Conservation (phyloP, 495 filamentous ascomycete genomes). For the Penicillium subrubescens region DNA sequence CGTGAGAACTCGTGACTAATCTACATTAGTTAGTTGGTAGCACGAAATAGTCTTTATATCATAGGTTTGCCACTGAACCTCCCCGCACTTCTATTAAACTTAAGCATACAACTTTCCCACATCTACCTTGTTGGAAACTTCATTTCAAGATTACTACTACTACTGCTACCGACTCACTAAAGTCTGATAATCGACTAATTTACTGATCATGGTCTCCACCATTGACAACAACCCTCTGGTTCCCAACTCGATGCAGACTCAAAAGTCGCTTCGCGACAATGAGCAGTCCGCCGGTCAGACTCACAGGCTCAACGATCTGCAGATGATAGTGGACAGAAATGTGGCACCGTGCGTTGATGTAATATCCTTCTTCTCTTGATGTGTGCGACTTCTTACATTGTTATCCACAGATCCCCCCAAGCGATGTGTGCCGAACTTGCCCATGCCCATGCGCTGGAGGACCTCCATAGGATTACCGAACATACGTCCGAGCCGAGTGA, state of each 20-base stretch:
- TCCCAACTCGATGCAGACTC: conserved; percentile 19
- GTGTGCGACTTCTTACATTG: no score
- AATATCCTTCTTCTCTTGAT: no score
- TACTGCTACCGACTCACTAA: background rate
- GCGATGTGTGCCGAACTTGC: conserved; percentile 28
- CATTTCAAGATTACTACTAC: background rate
- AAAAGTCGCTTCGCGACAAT: conserved; percentile 12
- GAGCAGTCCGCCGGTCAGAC: background rate
- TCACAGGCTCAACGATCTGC: conserved; percentile 14
- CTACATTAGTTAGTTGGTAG: conserved; percentile 4
- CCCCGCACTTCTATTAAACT: conserved; percentile 21
- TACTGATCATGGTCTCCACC: background rate
- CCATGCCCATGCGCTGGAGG: conserved; percentile 31
- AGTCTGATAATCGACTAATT: background rate
- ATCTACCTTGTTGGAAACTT: background rate
- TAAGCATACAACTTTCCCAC: background rate
- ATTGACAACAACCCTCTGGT: conserved; percentile 24
- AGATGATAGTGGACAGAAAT: conserved; percentile 20
- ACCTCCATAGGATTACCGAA: conserved; percentile 26
- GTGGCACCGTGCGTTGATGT: conserved; percentile 33
- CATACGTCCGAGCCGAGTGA: conserved; percentile 16
- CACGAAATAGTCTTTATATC: conserved; percentile 27
- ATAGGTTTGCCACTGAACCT: conserved; percentile 19
- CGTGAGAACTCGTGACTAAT: background rate
- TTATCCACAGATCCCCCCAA: conserved; percentile 21